Percentiles rank a stretch among this genome's conserved stretches.
These are phyloP conservation scores for Lactifluus pinguis DNA, from an alignment of 768 basidiomycete species.

Conservation along the genomic window DNA sequence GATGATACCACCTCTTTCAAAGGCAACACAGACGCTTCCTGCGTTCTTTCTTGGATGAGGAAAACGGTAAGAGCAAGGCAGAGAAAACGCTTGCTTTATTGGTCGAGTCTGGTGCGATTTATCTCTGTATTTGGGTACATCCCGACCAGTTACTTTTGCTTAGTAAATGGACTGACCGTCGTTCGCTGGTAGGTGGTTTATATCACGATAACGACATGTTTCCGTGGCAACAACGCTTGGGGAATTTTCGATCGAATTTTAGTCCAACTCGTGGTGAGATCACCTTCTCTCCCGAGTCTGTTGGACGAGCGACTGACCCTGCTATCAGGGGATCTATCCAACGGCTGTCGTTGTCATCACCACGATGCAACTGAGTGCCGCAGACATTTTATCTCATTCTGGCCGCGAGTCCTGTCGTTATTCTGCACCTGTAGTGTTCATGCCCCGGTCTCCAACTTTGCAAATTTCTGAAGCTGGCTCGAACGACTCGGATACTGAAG, in stretches of 20 bases:
- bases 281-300: not conserved
- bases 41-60: not conserved
- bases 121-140: constrained; percentile 5
- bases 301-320: not conserved
- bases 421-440: not conserved
- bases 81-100: constrained; percentile 1
- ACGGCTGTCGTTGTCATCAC: constrained; percentile 3
- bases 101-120: constrained; percentile 4
- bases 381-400: not conserved
- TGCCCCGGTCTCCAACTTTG: not conserved
- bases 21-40: constrained; percentile 3
- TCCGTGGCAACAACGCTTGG: no score
- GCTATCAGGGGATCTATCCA: constrained; percentile 6
- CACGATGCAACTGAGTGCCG: constrained; percentile 6
- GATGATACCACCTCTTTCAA: not conserved
- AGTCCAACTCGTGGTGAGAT: constrained; percentile 5
- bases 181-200: not conserved
- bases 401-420: not conserved
- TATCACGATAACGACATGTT: not conserved
- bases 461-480: not conserved
- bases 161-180: not conserved
- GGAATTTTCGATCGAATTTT: not conserved
- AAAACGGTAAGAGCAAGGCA: not conserved
- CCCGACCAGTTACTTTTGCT: not conserved
- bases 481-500: not conserved